Base-by-base conservation (phyloP, 2,329 filamentous ascomycete species). In the Alternaria sp. region DNA sequence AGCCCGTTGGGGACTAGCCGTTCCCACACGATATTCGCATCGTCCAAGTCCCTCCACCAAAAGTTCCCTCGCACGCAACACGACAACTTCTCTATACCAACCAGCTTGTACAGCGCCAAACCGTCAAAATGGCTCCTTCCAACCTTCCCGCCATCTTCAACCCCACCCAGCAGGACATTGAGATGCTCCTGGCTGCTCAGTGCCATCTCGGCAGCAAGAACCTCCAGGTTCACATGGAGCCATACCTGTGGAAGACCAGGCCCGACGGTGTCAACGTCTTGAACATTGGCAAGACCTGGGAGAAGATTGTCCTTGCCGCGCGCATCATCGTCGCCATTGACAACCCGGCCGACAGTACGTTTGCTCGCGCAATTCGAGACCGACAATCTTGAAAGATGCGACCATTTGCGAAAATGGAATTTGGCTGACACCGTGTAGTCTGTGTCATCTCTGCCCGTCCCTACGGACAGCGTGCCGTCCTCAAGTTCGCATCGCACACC, bases 241-340 rank as follows among this genome's bases (percentile, higher is more conserved):
- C 93, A 5, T 99, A 99, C 88, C 91, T 99, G 80, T 99, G 94
- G 94, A 99, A 99, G 91, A 97, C 93, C 83, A 92, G 95, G 81
- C 91, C 93, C 73, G 96, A 99, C 79, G 95, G 95, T 85, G 91
- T 99, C 87, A 99, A 99, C 84, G 89, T 99, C 74, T 88, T 99
- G 84, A 99, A 99, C 90, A 93, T 99, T 84, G 94, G 94, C 87
- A 99, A 99, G 93, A 99, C 95, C 85, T 99, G 94, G 95, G 95
- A 99, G 89, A 99, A 99, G 89, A 97, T 99, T 82, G 93, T 98
- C 80, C 90, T 99, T 75, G 95, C 95, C 75, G 95, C 95, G 81
- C 94, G 95, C 80, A 97, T 99, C 87, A 98, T 99, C 83, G 94
- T 91, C 80, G 93, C 95, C 82, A 90, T 99, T 80, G 96, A 99